Evolutionary conservation across 1,284 basidiomycete genomes (phyloP).

Genomic region (Puccinia novopanici): DNA sequence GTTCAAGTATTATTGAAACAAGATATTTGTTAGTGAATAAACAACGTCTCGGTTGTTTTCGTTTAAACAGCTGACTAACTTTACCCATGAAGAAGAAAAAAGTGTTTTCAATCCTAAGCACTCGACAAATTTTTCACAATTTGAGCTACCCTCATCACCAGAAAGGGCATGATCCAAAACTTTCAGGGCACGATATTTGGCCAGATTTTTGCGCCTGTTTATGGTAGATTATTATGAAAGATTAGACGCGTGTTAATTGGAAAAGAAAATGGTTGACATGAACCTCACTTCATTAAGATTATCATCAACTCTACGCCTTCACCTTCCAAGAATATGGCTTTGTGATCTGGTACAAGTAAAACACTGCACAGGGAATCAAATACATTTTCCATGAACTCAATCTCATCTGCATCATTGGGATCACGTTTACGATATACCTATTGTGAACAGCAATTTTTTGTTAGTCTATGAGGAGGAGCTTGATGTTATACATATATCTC

Average conservation of each 20-base stretch:
- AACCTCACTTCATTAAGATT: conserved; percentile 82
- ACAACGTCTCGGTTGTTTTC: conserved; percentile 53
- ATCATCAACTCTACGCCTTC: conserved; percentile 97
- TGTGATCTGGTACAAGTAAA: conserved; percentile 69
- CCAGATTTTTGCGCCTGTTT: conserved; percentile 75
- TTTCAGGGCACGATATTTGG: conserved; percentile 80
- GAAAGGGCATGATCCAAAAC: conserved; percentile 88
- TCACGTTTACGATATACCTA: conserved; percentile 83
- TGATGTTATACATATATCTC: neutral
- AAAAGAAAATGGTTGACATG: conserved; percentile 35
- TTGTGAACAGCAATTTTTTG: conserved; percentile 9
- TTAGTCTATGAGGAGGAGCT: neutral
- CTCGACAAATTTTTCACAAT: conserved; percentile 86
- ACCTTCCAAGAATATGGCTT: conserved; percentile 77
- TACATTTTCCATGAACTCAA: conserved; percentile 94
- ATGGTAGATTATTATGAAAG: neutral
- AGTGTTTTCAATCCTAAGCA: conserved; percentile 81
- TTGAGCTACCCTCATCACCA: conserved; percentile 70
- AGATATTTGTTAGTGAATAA: conserved; percentile 56
- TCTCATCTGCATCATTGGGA: conserved; percentile 81
- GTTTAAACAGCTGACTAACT: conserved; percentile 64
- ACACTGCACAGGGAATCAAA: conserved; percentile 87
- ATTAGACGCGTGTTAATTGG: neutral
- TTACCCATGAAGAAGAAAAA: conserved; percentile 91
- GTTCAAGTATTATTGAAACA: neutral